Base-by-base conservation (phyloP, 1,139 yeast species). In the Geotrichum klebahnii region DNA sequence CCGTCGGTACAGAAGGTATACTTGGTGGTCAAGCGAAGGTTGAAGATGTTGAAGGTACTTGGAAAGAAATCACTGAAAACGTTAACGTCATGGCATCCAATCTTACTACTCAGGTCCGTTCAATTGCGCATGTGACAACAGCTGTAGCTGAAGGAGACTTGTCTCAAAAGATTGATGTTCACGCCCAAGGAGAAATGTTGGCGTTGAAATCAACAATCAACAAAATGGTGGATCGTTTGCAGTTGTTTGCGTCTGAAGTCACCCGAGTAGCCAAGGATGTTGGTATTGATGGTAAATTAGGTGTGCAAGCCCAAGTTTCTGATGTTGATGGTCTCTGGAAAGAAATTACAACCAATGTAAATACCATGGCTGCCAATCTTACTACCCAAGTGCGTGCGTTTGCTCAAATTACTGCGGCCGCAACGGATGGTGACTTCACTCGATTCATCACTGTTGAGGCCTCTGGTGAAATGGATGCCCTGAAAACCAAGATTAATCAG, bases 301-400 rank as follows among this genome's bases (percentile, higher is more conserved):
- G 95, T 61, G 92, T 86, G 48, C 95, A 86, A 64, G 95, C 95
- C 9, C 94, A 87, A 66, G 95, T 87, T 29, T 79, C 83, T 52
- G 95, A 87, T 70, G 95, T 87, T 29, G 95, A 86, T 68, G 96
- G 96, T 3, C 72, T 86, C 54, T 87, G 96, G 96, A 86, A 84
- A 63, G 95, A 86, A 64, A 87, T 87, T 62, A 87, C 95, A 31
- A 84, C 94, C n/a, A 87, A 87, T 68, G 96, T 87, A 58, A 87
- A 87, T 65, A 86, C 94, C 26, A 87, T 87, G 96, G 95, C 96
- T 50, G 82, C 92, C 22, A 87, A 87, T 65, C 78, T 87, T 65
- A 87, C 96, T 0, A 83, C 95, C 1, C 96, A 87, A 71, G 95
- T 87, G 63, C 80, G 95, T 70, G 96, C 95, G 0, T 87, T 87